A percentile compares a stretch with the other conserved stretches of the same genome.
Evolutionary conservation across 106 monocot genomes (phyloP).

Genomic region (Acorus calamus): DNA sequence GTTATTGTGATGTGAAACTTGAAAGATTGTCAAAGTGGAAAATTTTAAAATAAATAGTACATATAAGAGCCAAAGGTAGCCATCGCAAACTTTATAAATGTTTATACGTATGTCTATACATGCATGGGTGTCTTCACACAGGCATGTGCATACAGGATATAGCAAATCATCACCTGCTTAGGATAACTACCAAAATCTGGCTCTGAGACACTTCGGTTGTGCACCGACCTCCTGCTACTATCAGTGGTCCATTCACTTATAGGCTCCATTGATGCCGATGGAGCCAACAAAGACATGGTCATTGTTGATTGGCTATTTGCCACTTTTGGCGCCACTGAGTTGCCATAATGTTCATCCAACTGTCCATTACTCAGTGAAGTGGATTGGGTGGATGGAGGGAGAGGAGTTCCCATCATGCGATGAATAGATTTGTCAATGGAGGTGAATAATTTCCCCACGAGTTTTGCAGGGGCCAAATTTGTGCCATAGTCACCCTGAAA

Average conservation of each 20-base stretch:
- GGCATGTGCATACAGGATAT: not conserved
- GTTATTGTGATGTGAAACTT: too few relatives aligned
- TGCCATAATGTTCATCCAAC: constrained; percentile 23
- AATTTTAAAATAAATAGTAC: too few relatives aligned
- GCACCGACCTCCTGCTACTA: constrained; percentile 29
- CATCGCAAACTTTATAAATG: too few relatives aligned
- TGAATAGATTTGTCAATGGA: constrained; percentile 79
- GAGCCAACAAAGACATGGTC: constrained; percentile 60
- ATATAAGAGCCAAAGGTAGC: too few relatives aligned
- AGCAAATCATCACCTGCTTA: constrained; percentile 34
- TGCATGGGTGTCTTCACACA: too few relatives aligned
- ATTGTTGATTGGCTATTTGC: constrained; percentile 59
- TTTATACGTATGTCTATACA: too few relatives aligned
- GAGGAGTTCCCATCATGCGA: constrained; percentile 82
- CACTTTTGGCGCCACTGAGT: constrained; percentile 28
- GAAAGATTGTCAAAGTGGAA: too few relatives aligned
- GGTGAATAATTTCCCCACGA: constrained; percentile 83
- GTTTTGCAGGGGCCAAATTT: constrained; percentile 71
- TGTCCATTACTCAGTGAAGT: constrained; percentile 29
- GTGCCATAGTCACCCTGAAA: constrained; percentile 73
- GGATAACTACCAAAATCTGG: constrained; percentile 81
- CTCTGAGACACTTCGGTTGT: constrained; percentile 81
- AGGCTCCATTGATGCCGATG: constrained; percentile 74
- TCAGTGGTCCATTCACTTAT: constrained; percentile 58
- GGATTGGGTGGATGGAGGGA: constrained; percentile 52